phyloP scores from a whole-genome alignment of 192 early-diverging fungal species.

The Entophlyctis helioformis region DNA sequence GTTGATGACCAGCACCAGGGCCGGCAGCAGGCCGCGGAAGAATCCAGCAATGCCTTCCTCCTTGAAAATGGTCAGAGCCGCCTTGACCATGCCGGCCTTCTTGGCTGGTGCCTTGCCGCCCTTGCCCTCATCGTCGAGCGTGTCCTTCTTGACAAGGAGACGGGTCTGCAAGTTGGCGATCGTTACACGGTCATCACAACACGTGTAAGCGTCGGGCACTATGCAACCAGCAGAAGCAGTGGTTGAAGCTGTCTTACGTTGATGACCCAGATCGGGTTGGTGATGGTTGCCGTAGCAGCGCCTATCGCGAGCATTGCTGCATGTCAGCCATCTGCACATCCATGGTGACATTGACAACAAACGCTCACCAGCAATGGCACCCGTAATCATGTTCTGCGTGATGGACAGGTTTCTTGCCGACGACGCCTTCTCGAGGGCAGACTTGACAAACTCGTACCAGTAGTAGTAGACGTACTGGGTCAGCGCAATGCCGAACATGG shows the following conservation, averaged over 20 bases:
- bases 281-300: constrained; percentile 69
- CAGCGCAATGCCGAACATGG: constrained; percentile 90
- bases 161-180: constrained; percentile 49
- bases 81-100: constrained; percentile 27
- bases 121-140: constrained; percentile 37
- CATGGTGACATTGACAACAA: neutral
- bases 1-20: constrained; percentile 96
- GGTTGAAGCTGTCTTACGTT: no score
- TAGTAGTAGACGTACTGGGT: constrained; percentile 76
- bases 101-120: constrained; percentile 20
- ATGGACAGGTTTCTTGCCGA: constrained; percentile 56
- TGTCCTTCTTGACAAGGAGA: constrained; percentile 61
- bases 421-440: constrained; percentile 62
- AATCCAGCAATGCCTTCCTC: constrained; percentile 80
- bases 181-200: no score
- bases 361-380: constrained; percentile 67
- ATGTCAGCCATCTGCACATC: neutral
- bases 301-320: constrained; percentile 7
- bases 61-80: constrained; percentile 65
- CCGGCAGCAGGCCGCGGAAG: constrained; percentile 87
- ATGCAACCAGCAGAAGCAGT: no score
- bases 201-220: neutral
- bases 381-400: constrained; percentile 82
- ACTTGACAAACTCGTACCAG: constrained; percentile 79
- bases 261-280: constrained; percentile 98